Evolutionary conservation across 192 early-diverging fungal genomes (phyloP).

Genomic region (Coemansia sp.): DNA sequence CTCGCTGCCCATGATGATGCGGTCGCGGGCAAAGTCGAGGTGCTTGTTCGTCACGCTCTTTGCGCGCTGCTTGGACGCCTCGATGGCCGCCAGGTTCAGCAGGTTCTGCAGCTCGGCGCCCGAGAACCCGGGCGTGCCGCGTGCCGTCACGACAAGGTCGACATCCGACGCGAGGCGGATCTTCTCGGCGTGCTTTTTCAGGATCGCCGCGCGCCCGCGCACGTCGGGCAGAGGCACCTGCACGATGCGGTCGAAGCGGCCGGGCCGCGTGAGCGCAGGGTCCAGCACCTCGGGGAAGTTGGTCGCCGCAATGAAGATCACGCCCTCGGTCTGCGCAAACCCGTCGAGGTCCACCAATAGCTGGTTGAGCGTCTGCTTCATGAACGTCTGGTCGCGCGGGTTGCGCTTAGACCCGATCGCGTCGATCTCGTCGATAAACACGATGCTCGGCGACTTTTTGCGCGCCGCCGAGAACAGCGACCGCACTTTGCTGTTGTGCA

Average conservation of each 20-base stretch:
- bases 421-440: slow-evolving; percentile 99
- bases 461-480: slow-evolving; percentile 69
- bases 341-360: slow-evolving; percentile 98
- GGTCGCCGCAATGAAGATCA: slow-evolving; percentile 98
- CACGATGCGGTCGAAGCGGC: slow-evolving; percentile 94
- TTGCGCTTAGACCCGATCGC: slow-evolving; percentile 94
- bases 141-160: slow-evolving; percentile 79
- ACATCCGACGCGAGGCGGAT: slow-evolving; percentile 72
- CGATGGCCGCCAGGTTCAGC: slow-evolving; percentile 96
- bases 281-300: slow-evolving; percentile 98
- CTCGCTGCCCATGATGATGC: slow-evolving; percentile 98
- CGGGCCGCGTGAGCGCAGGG: slow-evolving; percentile 94
- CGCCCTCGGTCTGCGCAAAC: slow-evolving; percentile 93
- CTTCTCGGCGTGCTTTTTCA: slow-evolving; percentile 86
- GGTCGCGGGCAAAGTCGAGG: slow-evolving; percentile 97
- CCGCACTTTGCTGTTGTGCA: slow-evolving; percentile 55
- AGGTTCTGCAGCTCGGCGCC: slow-evolving; percentile 99
- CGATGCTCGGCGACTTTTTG: slow-evolving; percentile 75
- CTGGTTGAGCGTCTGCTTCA: slow-evolving; percentile 99
- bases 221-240: slow-evolving; percentile 96
- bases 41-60: slow-evolving; percentile 73
- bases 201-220: slow-evolving; percentile 88
- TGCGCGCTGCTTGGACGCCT: slow-evolving; percentile 81
- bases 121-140: slow-evolving; percentile 98
- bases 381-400: slow-evolving; percentile 91